A percentile compares a stretch with the other conserved stretches of the same genome.
Evolutionary conservation across 2,329 filamentous ascomycete species (phyloP).

Genomic region (Drechmeria coniospora): DNA sequence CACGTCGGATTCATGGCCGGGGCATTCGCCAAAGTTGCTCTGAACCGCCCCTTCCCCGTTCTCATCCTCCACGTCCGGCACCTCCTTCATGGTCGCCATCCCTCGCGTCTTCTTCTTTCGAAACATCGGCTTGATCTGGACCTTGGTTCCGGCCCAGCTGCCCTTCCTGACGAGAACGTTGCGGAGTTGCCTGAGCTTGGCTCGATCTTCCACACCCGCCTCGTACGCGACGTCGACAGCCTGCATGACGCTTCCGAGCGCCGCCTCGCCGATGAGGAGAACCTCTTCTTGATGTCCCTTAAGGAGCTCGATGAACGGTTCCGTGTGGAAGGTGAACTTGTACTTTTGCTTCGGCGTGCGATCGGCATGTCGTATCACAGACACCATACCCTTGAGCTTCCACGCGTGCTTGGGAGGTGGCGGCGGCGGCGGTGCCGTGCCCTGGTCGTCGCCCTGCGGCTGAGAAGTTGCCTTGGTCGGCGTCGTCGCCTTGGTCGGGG

Average conservation of each 20-base stretch:
- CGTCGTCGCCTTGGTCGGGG: constrained; percentile 20
- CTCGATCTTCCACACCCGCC: constrained; percentile 67
- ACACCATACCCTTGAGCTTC: constrained; percentile 96
- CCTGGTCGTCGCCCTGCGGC: constrained; percentile 17
- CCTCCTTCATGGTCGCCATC: constrained; percentile 21
- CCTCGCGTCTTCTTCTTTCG: constrained; percentile 66
- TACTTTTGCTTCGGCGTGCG: constrained; percentile 98
- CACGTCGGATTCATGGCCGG: constrained; percentile 7
- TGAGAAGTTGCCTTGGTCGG: constrained; percentile 8
- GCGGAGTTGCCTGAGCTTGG: constrained; percentile 71
- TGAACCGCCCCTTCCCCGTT: constrained; percentile 10
- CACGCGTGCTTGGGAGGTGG: constrained; percentile 79
- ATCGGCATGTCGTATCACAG: constrained; percentile 90
- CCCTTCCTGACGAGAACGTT: constrained; percentile 88
- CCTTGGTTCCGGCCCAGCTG: constrained; percentile 87
- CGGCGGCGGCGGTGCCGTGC: constrained; percentile 48
- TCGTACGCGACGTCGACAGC: constrained; percentile 71
- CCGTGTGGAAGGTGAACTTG: constrained; percentile 97
- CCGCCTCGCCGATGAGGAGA: constrained; percentile 79
- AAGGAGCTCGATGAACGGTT: constrained; percentile 85
- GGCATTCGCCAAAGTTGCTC: constrained; percentile 9
- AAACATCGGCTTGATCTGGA: constrained; percentile 99
- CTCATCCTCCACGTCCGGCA: constrained; percentile 15
- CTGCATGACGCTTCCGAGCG: constrained; percentile 72
- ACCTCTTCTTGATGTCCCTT: constrained; percentile 96